Base-by-base conservation (phyloP, 108 stramenopile genomes). In the Cyclostephanos tholiformis region DNA sequence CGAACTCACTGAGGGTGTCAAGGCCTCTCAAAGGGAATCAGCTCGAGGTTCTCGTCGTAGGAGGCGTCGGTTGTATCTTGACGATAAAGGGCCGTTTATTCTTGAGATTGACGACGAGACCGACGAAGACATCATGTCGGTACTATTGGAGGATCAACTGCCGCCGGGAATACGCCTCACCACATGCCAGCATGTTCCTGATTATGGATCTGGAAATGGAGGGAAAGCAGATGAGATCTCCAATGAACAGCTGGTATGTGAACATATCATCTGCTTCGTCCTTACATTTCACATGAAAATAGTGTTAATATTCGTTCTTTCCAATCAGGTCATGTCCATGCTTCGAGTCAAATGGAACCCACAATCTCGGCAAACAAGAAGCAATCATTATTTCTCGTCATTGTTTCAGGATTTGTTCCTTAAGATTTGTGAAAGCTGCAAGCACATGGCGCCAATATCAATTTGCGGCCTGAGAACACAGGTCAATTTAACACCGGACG, bases 71-170 rank as follows among this genome's bases (percentile, higher is more conserved):
- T 67, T 91, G 69, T 95, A 95, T 71, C 81, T 88, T 12, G 94
- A 95, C 69, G 94, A 95, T 65, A 93, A 95, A 75, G 75, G 83
- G 8, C 85, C 85, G 35, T 95, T 95, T 62, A 91, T 96, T 0
- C 85, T 94, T 5, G 92, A 94, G 70, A 90, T 96, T 66, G 93
- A 95, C 69, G 95, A 96, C 63, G 95, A 96, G 75, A 93, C 95
- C 0, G 95, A 94, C 71, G 93, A 95, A 79, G 94, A 95, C 58
- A 84, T 95, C 29, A 71, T 95, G 67, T 84, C 85, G 57, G 91
- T 95, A 29, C 66, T 95, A 25, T 56, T 93, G 44, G 94, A 95
- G 75, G 82, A 85, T 23, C 84, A 77, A 32, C 79, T 84, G 20
- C 83, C 81, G 27, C 86, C 84, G 61, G 93, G 96, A 26, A 86